phyloP scores from a whole-genome alignment of 176 grass and related monocot species.

The Ampelocalamus luodianensis region DNA sequence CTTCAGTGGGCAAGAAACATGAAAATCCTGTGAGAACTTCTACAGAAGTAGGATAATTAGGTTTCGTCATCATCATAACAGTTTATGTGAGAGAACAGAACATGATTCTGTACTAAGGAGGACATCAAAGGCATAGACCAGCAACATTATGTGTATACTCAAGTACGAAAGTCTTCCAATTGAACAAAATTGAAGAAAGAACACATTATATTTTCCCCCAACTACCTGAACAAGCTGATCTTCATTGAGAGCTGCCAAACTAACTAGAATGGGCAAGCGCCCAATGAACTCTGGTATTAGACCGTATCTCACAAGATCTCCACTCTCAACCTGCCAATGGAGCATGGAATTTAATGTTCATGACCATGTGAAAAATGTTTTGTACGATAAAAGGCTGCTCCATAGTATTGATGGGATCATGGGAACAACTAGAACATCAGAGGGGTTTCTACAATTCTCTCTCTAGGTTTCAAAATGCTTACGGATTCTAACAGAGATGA shows the following conservation, averaged over 20 bases:
- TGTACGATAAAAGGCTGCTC: constrained; percentile 22
- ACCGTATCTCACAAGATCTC: constrained; percentile 83
- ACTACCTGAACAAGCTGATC: constrained; percentile 96
- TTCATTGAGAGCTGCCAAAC: constrained; percentile 83
- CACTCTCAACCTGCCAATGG: constrained; percentile 84
- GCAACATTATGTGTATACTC: background rate
- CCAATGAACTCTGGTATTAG: constrained; percentile 98
- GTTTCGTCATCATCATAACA: constrained; percentile 4
- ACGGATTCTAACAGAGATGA: constrained; percentile 97
- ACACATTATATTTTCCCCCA: background rate
- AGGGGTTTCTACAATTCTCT: constrained; percentile 1
- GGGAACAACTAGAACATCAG: constrained; percentile 8
- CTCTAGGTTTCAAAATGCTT: constrained; percentile 45
- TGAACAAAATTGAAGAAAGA: background rate
- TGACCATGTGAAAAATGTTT: constrained; percentile 17
- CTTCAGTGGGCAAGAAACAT: constrained; percentile 1
- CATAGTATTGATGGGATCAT: background rate
- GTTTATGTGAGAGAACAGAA: background rate
- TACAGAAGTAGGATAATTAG: background rate
- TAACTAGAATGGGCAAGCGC: constrained; percentile 88
- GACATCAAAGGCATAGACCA: background rate
- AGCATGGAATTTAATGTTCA: constrained; percentile 41
- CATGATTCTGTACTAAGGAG: background rate
- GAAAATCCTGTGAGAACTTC: constrained; percentile 20
- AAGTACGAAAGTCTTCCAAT: background rate